Conservation (phyloP, 768 basidiomycete genomes). For the Jaapia argillacea region DNA sequence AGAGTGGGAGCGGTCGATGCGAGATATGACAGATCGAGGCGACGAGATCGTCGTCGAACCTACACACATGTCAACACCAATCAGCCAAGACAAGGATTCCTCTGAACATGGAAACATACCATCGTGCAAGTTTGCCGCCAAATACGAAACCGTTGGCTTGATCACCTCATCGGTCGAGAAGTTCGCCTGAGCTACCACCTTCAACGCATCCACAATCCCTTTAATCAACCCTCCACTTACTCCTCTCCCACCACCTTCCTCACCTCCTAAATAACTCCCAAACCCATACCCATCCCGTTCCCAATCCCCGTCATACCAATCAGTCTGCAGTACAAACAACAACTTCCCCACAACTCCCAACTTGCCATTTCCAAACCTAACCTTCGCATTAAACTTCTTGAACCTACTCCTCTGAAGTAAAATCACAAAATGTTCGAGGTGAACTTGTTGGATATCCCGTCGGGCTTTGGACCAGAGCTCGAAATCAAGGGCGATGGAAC, state of each 20-base stretch:
- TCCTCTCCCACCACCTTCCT: too few relatives aligned
- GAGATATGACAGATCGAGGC: slow-evolving; percentile 46
- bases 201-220: slow-evolving; percentile 49
- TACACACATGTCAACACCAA: slow-evolving; percentile 4
- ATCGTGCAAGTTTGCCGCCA: slow-evolving; percentile 71
- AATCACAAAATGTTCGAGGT: slow-evolving; percentile 75
- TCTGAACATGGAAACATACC: slow-evolving; percentile 31
- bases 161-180: slow-evolving; percentile 68
- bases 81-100: background rate
- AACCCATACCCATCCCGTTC: too few relatives aligned
- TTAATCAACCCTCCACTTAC: too few relatives aligned
- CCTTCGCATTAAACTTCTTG: slow-evolving; percentile 66
- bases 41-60: slow-evolving; percentile 24
- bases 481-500: slow-evolving; percentile 79
- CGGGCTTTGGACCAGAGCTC: slow-evolving; percentile 76
- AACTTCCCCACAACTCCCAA: slow-evolving; percentile 56
- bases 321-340: slow-evolving; percentile 73
- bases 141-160: slow-evolving; percentile 79
- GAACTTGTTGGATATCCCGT: slow-evolving; percentile 64
- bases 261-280: too few relatives aligned
- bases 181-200: slow-evolving; percentile 48
- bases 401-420: slow-evolving; percentile 66
- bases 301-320: slow-evolving; percentile 61
- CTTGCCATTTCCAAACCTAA: slow-evolving; percentile 55
- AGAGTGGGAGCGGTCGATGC: slow-evolving; percentile 36